Evolutionary conservation across 2,329 filamentous ascomycete species (phyloP), one percentile per base, ranked within the genome.

Genomic region (Penicillium sp.): DNA sequence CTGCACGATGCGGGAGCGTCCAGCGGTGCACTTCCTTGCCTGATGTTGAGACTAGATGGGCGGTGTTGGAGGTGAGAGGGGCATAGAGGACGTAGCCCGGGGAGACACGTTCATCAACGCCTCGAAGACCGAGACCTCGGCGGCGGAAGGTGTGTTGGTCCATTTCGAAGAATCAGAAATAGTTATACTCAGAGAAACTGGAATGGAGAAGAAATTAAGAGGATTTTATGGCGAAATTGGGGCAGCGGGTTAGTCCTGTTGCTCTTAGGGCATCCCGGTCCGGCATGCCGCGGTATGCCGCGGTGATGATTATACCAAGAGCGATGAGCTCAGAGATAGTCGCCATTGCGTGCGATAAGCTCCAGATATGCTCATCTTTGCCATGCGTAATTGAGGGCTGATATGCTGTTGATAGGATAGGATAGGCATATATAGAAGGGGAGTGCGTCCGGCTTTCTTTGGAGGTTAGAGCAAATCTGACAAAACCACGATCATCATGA

Each of bases 131-230:
- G 18, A 78, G 57, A 40, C 76, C 76, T 21, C 76, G 70, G 29
- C 77, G 69, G 52, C 69, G 66, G 29, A 79, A 65, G 4, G 75
- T 76, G 56, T 73, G 74, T 66, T 79, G 77, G 49, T 79, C 75
- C 74, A 78, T 77, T 49, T 32, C 16, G 5, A 36, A 36, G 34
- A 36, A 36, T 7, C 13, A 36, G 31, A 36, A 7, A 14, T 5
- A 36, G 11, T 5, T 27, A n/a, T n/a, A n/a, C 14, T 22, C 11
- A 11, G 47, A 8, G 0, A 22, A n/a, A 2, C 11, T 43, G 13
- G 16, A n/a, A n/a, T 6, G 40, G 43, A 49, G 24, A 21, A 21
- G 31, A 11, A 4, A 2, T 31, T 18, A 9, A 10, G 24, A 14
- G 21, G 31, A 32, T 36, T 51, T 49, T 57, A 54, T 51, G 16